These are phyloP conservation scores for Aspergillus biplanus DNA, from an alignment of 495 filamentous ascomycete genomes.

Conservation along the genomic window DNA sequence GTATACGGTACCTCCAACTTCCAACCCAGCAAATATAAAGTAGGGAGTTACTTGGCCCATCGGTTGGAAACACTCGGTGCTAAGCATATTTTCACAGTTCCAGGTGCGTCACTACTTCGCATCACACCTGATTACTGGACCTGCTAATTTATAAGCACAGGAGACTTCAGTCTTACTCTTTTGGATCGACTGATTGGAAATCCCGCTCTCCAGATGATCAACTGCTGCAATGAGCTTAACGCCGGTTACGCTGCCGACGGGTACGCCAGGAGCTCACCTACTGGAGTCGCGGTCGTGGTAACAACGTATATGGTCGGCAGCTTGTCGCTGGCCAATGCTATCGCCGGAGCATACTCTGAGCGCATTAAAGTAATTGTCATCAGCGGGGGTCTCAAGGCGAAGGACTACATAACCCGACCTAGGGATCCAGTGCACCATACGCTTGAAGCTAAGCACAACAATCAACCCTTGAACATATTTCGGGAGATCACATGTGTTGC, in stretches of 20 bases:
- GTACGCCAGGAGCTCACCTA: conserved; percentile 62
- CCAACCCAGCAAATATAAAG: neutral
- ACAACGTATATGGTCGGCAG: conserved; percentile 80
- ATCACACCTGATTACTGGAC: too few relatives aligned
- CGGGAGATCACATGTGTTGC: conserved; percentile 6
- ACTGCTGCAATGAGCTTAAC: conserved; percentile 77
- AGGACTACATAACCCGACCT: too few relatives aligned
- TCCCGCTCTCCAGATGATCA: conserved; percentile 66
- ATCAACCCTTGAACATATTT: conserved; percentile 15
- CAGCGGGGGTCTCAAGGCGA: conserved; percentile 50
- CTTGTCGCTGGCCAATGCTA: conserved; percentile 69
- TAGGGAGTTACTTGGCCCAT: neutral
- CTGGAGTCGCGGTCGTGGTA: conserved; percentile 68
- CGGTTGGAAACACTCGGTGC: neutral
- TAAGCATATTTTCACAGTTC: neutral
- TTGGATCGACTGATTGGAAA: conserved; percentile 63
- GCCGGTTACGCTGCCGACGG: conserved; percentile 79
- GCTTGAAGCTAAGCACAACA: neutral
- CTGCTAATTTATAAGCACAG: conserved; percentile 22
- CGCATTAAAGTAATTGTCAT: conserved; percentile 77
- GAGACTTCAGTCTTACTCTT: conserved; percentile 71
- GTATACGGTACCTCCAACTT: neutral
- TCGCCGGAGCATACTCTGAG: conserved; percentile 72
- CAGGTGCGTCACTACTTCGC: neutral
- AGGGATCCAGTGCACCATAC: conserved; percentile 17